A percentile compares a stretch with the other conserved stretches of the same genome.
Evolutionary conservation across 257 asterid species (phyloP).

Genomic region (Leonotis leonurus): DNA sequence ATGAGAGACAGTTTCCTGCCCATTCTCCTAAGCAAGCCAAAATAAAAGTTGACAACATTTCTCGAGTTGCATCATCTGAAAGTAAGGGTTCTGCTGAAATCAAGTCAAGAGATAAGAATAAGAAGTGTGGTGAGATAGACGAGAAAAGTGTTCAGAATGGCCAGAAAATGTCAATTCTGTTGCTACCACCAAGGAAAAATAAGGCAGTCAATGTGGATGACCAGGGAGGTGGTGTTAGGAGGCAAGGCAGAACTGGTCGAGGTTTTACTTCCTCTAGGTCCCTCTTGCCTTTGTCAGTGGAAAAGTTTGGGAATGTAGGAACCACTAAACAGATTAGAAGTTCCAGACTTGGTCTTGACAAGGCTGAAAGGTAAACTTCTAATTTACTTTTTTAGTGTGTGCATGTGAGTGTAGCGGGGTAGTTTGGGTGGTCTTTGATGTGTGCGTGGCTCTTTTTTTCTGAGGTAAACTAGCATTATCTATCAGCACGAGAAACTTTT

Average conservation of each 20-base stretch:
- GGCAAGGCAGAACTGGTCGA: slow-evolving; percentile 87
- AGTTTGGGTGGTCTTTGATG: too few relatives aligned
- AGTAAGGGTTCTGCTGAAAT: slow-evolving; percentile 78
- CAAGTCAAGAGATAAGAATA: slow-evolving; percentile 54
- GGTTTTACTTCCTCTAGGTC: slow-evolving; percentile 64
- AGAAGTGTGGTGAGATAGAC: slow-evolving; percentile 54
- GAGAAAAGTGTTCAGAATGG: slow-evolving; percentile 61
- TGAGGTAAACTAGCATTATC: too few relatives aligned
- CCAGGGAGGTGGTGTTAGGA: slow-evolving; percentile 63
- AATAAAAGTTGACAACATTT: slow-evolving; percentile 52
- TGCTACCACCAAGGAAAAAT: slow-evolving; percentile 76
- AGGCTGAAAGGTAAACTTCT: slow-evolving; percentile 57
- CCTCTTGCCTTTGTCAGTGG: slow-evolving; percentile 54
- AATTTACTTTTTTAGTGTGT: too few relatives aligned
- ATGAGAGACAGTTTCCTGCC: slow-evolving; percentile 54
- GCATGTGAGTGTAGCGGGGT: too few relatives aligned
- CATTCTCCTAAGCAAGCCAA: slow-evolving; percentile 67
- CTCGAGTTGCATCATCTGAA: slow-evolving; percentile 70
- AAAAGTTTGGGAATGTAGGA: slow-evolving; percentile 67
- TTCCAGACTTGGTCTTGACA: slow-evolving; percentile 70
- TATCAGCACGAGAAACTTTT: not conserved
- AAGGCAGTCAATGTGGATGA: slow-evolving; percentile 48
- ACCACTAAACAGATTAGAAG: slow-evolving; percentile 82
- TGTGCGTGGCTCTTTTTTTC: too few relatives aligned
- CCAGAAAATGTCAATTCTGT: slow-evolving; percentile 72